phyloP scores from a whole-genome alignment of 1,284 basidiomycete genomes.

The Moesziomyces globuligerus region DNA sequence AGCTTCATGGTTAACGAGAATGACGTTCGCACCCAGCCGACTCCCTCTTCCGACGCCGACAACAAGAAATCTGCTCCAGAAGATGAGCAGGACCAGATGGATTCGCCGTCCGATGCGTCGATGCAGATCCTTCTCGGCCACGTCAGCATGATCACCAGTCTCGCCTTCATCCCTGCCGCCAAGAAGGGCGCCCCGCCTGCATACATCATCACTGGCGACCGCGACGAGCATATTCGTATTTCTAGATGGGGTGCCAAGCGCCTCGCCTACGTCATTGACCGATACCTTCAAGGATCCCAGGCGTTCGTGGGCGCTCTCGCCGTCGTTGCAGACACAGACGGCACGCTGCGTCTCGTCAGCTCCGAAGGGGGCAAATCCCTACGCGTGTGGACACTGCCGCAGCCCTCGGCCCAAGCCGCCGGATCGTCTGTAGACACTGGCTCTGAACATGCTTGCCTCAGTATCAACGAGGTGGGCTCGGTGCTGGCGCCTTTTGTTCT shows the following conservation, averaged over 20 bases:
- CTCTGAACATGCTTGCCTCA: constrained; percentile 26
- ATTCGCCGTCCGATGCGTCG: constrained; percentile 39
- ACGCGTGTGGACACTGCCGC: constrained; percentile 49
- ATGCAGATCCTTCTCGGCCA: constrained; percentile 58
- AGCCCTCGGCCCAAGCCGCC: constrained; percentile 4
- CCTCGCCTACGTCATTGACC: constrained; percentile 54
- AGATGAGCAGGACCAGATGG: constrained; percentile 48
- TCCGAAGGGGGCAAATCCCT: constrained; percentile 55
- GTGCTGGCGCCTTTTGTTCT: constrained; percentile 36
- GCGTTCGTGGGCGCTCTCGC: constrained; percentile 55
- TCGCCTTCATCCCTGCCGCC: constrained; percentile 46
- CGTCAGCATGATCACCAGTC: constrained; percentile 60
- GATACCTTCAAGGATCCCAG: constrained; percentile 56
- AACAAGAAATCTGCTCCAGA: neutral
- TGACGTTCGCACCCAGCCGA: constrained; percentile 19
- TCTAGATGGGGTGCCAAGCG: constrained; percentile 61
- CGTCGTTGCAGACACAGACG: constrained; percentile 29
- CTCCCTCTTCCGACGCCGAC: neutral
- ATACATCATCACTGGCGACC: constrained; percentile 57
- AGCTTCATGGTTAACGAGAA: constrained; percentile 42
- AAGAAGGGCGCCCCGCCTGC: constrained; percentile 18
- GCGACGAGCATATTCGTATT: constrained; percentile 66
- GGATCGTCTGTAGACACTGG: constrained; percentile 7
- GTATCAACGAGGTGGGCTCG: constrained; percentile 33
- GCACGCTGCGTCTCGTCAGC: constrained; percentile 36